Percentiles rank a stretch among this genome's conserved stretches.
These are phyloP conservation scores for Penicillium waksmanii DNA, from an alignment of 495 filamentous ascomycete genomes.

Conservation along the genomic window DNA sequence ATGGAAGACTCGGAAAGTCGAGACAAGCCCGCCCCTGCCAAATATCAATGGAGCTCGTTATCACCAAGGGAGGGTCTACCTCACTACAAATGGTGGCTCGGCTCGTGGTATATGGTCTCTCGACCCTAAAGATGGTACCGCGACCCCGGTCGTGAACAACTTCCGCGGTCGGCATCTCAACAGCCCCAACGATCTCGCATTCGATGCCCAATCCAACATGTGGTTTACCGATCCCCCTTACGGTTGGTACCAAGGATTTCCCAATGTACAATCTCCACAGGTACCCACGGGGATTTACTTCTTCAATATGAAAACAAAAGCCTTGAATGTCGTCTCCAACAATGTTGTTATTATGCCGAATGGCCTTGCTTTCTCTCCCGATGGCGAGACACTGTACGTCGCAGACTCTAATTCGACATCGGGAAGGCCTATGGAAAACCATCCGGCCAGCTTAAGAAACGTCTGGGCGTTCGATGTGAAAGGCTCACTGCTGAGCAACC, in stretches of 20 bases:
- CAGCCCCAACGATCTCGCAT: constrained; percentile 19
- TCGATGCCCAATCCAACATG: constrained; percentile 18
- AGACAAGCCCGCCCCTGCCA: constrained; percentile 9
- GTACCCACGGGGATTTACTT: constrained; percentile 17
- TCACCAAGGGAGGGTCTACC: constrained; percentile 14
- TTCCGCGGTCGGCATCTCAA: constrained; percentile 20
- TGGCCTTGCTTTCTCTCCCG: constrained; percentile 14
- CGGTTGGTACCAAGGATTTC: constrained; percentile 17
- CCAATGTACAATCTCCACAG: constrained; percentile 14
- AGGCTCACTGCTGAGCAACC: constrained; percentile 12
- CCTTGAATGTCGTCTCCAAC: constrained; percentile 12
- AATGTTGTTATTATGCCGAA: constrained; percentile 11
- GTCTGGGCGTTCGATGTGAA: constrained; percentile 22
- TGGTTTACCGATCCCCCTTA: constrained; percentile 24
- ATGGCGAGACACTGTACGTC: constrained; percentile 15
- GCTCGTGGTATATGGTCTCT: constrained; percentile 13
- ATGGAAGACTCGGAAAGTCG: constrained; percentile 14
- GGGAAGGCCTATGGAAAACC: constrained; percentile 10
- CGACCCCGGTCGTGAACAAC: constrained; percentile 16
- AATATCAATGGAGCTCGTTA: constrained; percentile 21
- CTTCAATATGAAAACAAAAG: constrained; percentile 21
- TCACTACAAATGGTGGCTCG: constrained; percentile 17
- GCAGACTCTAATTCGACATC: constrained; percentile 21
- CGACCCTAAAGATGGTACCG: constrained; percentile 12
- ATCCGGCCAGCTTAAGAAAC: constrained; percentile 11